Evolutionary conservation across 2,329 filamentous ascomycete genomes (phyloP).

Genomic region (Fonsecaea pedrosoi): DNA sequence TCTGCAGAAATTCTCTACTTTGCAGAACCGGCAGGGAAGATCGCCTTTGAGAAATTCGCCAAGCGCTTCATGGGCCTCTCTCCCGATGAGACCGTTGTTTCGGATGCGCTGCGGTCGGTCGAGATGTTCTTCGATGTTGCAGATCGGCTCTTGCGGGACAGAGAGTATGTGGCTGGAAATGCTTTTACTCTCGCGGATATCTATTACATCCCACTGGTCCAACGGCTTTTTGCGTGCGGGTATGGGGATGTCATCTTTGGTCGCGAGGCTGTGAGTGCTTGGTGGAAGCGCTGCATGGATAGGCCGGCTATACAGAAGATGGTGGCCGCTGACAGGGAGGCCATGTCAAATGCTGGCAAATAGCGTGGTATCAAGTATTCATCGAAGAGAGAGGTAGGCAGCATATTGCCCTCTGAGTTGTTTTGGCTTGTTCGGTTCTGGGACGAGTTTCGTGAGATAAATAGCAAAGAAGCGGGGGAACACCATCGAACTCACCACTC

Average conservation of each 20-base stretch:
- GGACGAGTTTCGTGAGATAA: no score
- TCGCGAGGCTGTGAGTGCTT: slow-evolving; percentile 49
- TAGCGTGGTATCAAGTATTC: background rate
- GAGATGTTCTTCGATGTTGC: slow-evolving; percentile 54
- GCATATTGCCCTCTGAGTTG: no score
- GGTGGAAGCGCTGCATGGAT: slow-evolving; percentile 51
- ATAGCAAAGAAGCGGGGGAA: no score
- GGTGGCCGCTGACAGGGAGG: slow-evolving; percentile 48
- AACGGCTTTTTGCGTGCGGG: slow-evolving; percentile 52
- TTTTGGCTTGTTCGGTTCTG: no score
- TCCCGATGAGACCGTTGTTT: slow-evolving; percentile 51
- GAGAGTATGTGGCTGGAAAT: slow-evolving; percentile 55
- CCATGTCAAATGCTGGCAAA: slow-evolving; percentile 27
- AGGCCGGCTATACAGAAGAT: slow-evolving; percentile 49
- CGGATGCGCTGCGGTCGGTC: slow-evolving; percentile 48
- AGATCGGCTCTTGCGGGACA: slow-evolving; percentile 49
- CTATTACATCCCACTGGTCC: slow-evolving; percentile 56
- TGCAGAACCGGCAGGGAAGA: slow-evolving; percentile 51
- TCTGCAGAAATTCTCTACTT: slow-evolving; percentile 54
- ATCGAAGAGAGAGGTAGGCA: no score
- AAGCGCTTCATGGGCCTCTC: slow-evolving; percentile 54
- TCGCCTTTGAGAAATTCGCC: slow-evolving; percentile 56
- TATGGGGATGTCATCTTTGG: slow-evolving; percentile 48
- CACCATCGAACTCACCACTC: no score
- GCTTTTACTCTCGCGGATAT: slow-evolving; percentile 56